Evolutionary conservation across 73 alveolate genomes (phyloP), one percentile per base, ranked within the genome.

Genomic region (Effrenium voratum): DNA sequence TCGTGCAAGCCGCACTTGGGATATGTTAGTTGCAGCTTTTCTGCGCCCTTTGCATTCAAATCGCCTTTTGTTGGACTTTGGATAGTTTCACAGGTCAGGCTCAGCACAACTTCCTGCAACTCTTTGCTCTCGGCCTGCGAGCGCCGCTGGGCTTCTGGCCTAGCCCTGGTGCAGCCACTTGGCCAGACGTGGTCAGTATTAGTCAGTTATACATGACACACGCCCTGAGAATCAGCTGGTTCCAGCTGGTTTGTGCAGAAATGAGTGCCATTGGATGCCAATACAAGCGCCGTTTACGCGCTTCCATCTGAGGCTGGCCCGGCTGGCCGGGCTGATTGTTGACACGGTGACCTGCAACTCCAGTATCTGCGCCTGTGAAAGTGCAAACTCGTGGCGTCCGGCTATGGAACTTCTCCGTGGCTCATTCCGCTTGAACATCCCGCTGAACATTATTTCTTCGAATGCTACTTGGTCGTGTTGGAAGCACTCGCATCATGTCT

Each of bases 401-500:
- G 95, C 95, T 0, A 28, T 87, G 50, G 84, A 52, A 8, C 84
- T 59, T 28, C 28, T 87, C 12, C 52, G 83, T 6, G 10, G 50
- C 24, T 30, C 63, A 49, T 12, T 22, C 26, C 28, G 24, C 30
- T 30, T 22, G 5, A 0, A 47, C 3, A 40, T 63, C 13, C 95
- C 43, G 66, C 43, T 46, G 82, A 87, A 70, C 84, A 46, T 63
- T 47, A 19, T 87, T 49, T 87, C 95, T n/a, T 44, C 63, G 50
- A 87, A 87, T 12, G 95, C 46, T 2, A 66, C 95, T 87, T 40
- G 95, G n/a, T n/a, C n/a, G n/a, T n/a, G n/a, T n/a, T n/a, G n/a
- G n/a, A n/a, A n/a, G n/a, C n/a, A n/a, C n/a, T n/a, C n/a, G n/a
- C n/a, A n/a, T n/a, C n/a, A n/a, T n/a, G n/a, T n/a, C n/a, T n/a